Conservation (phyloP, 129 eudicot genomes). For the Escallonia rubra region DNA sequence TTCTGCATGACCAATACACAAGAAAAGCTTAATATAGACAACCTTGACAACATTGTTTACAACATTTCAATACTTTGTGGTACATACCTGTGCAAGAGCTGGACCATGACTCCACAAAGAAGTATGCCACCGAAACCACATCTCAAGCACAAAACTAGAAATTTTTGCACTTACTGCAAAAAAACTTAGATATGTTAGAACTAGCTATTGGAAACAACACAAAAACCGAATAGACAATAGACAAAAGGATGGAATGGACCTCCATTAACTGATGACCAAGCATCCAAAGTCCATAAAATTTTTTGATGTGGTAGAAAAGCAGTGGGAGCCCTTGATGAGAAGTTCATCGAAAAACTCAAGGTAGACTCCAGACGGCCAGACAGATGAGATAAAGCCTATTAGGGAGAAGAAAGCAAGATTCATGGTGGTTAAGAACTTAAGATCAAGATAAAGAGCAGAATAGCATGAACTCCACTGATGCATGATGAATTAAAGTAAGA, state of each 20-base stretch:
- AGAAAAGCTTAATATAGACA: neutral
- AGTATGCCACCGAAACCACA: conserved; percentile 96
- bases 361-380: conserved; percentile 33
- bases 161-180: conserved; percentile 42
- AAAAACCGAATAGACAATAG: conserved; percentile 1
- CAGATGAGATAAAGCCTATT: conserved; percentile 47
- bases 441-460: neutral
- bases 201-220: conserved; percentile 2
- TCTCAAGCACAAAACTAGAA: conserved; percentile 55
- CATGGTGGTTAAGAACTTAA: neutral
- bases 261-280: conserved; percentile 52
- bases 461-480: neutral
- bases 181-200: neutral
- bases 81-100: conserved; percentile 40
- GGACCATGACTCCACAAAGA: conserved; percentile 59
- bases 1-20: conserved; percentile 34
- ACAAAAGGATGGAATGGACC: conserved; percentile 37
- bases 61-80: conserved; percentile 1
- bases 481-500: too few relatives aligned
- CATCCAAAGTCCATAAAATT: conserved; percentile 59
- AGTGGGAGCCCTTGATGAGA: conserved; percentile 78
- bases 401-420: conserved; percentile 6
- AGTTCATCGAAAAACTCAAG: conserved; percentile 39
- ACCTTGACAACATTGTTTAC: neutral
- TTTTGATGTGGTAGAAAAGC: conserved; percentile 76